phyloP scores from a whole-genome alignment of 2,329 filamentous ascomycete species.

The Botrytis byssoidea region DNA sequence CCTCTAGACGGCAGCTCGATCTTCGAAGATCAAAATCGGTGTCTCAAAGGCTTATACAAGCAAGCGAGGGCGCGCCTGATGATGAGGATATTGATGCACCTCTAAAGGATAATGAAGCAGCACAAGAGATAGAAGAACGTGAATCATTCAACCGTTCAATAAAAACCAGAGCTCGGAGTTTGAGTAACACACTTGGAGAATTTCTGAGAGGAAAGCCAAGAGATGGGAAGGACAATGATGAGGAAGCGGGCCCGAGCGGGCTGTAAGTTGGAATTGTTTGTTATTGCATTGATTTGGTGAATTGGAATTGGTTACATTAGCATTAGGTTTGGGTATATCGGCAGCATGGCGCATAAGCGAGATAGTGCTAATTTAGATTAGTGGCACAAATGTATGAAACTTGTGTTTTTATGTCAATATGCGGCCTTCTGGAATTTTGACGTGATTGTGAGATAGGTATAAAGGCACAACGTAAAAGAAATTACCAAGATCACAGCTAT shows the following conservation, averaged over 20 bases:
- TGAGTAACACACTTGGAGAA: slow-evolving; percentile 37
- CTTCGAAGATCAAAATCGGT: slow-evolving; percentile 35
- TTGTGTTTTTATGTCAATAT: neutral
- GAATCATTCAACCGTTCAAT: slow-evolving; percentile 26
- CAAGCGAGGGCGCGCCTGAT: slow-evolving; percentile 25
- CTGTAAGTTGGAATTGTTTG: slow-evolving; percentile 24
- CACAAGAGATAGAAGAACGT: slow-evolving; percentile 27
- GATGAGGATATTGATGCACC: slow-evolving; percentile 26
- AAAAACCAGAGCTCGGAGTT: slow-evolving; percentile 33
- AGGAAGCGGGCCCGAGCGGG: slow-evolving; percentile 36
- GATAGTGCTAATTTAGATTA: neutral
- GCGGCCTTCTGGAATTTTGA: too few species aligned
- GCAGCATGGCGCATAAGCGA: slow-evolving; percentile 14
- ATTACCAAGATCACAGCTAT: neutral
- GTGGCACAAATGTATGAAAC: slow-evolving; percentile 1
- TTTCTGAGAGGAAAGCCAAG: slow-evolving; percentile 31
- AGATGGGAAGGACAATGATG: slow-evolving; percentile 24
- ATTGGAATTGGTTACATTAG: slow-evolving; percentile 13
- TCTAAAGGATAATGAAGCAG: slow-evolving; percentile 11
- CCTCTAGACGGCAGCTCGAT: slow-evolving; percentile 34
- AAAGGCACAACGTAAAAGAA: neutral
- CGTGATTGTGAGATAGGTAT: neutral
- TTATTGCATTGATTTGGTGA: slow-evolving; percentile 5
- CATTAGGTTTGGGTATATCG: slow-evolving; percentile 13
- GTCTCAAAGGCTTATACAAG: slow-evolving; percentile 29